These are phyloP conservation scores for Echinochloa phyllopogon DNA, from an alignment of 176 grass and related monocot genomes.

Conservation along the genomic window DNA sequence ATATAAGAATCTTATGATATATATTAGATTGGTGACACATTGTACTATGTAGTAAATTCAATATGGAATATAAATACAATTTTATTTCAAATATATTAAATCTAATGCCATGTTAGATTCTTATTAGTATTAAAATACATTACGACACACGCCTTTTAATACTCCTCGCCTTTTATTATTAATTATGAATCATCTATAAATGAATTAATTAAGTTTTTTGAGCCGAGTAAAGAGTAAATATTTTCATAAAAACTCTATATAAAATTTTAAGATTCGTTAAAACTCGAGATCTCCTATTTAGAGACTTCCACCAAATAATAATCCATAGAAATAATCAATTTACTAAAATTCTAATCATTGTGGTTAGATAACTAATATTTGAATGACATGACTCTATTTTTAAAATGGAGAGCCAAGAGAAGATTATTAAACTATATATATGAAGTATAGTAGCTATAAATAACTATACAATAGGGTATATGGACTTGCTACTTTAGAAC, in stretches of 20 bases:
- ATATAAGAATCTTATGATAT: not conserved
- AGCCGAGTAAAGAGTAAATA: not conserved
- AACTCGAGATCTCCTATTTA: not conserved
- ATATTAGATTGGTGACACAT: not conserved
- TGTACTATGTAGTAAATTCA: conserved; percentile 28
- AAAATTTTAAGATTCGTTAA: not conserved
- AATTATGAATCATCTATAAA: not conserved
- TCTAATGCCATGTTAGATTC: not conserved
- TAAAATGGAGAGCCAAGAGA: not conserved
- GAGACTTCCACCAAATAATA: not conserved
- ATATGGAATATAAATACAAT: not conserved
- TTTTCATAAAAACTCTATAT: not conserved
- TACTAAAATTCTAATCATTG: not conserved
- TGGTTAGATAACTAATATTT: not conserved
- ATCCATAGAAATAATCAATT: not conserved
- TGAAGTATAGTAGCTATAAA: not conserved
- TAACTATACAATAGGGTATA: not conserved
- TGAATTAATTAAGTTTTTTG: not conserved
- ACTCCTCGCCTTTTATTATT: not conserved
- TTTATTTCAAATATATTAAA: not conserved
- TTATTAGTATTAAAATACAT: not conserved
- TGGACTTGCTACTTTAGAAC: not conserved
- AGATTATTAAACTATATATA: not conserved
- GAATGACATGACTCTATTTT: not conserved
- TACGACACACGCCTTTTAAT: not conserved